phyloP scores from a whole-genome alignment of 2,329 filamentous ascomycete species.

The Periglandula ipomoeae region DNA sequence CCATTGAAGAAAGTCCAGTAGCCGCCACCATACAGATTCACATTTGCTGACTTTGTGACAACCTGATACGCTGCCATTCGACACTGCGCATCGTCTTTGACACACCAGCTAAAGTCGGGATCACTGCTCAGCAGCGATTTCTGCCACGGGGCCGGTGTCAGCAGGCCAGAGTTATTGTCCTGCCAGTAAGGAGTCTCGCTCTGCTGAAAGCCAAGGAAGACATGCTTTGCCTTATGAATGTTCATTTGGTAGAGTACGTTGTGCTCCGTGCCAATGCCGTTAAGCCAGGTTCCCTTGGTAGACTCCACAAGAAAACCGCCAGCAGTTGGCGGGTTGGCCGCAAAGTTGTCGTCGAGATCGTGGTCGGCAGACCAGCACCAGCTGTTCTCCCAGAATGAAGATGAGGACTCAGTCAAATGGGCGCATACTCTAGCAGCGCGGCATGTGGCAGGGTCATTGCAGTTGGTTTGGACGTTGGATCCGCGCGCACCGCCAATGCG shows the following conservation, averaged over 20 bases:
- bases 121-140: slow-evolving; percentile 12
- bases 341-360: slow-evolving; percentile 11
- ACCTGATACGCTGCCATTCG: too few species aligned
- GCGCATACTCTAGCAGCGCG: too few species aligned
- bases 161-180: slow-evolving; percentile 19
- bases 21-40: too few species aligned
- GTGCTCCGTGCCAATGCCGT: slow-evolving; percentile 43
- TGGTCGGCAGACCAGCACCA: too few species aligned
- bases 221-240: slow-evolving; percentile 32
- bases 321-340: slow-evolving; percentile 33
- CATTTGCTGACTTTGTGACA: too few species aligned
- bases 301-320: slow-evolving; percentile 37
- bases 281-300: slow-evolving; percentile 38
- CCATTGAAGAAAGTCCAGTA: too few species aligned
- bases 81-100: too few species aligned
- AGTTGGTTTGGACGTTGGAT: slow-evolving; percentile 27
- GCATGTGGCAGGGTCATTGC: slow-evolving; percentile 15
- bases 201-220: slow-evolving; percentile 36
- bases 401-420: too few species aligned
- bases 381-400: too few species aligned
- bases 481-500: slow-evolving; percentile 34
- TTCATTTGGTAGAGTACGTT: slow-evolving; percentile 43
- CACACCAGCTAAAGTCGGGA: slow-evolving; percentile 19
- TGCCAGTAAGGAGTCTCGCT: slow-evolving; percentile 37
- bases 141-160: slow-evolving; percentile 30